Conservation (phyloP, 208 protist species). For the Trypanosoma theileri region DNA sequence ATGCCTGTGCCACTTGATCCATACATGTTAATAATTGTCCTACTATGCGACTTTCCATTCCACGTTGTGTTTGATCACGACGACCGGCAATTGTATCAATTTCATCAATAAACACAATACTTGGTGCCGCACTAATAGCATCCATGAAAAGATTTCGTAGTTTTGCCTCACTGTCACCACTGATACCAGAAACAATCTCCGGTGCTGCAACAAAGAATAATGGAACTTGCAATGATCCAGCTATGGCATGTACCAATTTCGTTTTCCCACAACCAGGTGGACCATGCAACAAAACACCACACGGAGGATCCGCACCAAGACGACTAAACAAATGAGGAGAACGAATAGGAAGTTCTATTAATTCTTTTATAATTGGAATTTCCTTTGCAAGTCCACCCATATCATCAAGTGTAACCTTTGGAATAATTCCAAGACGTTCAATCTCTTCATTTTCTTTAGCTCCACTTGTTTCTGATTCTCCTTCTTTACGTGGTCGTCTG, state of each 20-base stretch:
- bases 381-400: slow-evolving; percentile 92
- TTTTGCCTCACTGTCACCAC: slow-evolving; percentile 98
- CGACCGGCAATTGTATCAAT: slow-evolving; percentile 96
- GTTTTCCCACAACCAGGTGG: slow-evolving; percentile 97
- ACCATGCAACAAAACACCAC: slow-evolving; percentile 96
- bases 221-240: slow-evolving; percentile 92
- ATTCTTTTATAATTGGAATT: slow-evolving; percentile 93
- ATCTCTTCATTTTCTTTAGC: slow-evolving; percentile 28
- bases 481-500: slow-evolving; percentile 12
- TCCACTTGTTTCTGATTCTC: slow-evolving; percentile 21
- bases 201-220: slow-evolving; percentile 95
- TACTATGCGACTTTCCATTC: slow-evolving; percentile 99
- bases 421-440: slow-evolving; percentile 71
- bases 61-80: slow-evolving; percentile 94
- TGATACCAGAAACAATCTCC: slow-evolving; percentile 97
- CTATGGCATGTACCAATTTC: slow-evolving; percentile 95
- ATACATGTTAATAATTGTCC: slow-evolving; percentile 99
- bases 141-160: slow-evolving; percentile 96
- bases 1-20: slow-evolving; percentile 93
- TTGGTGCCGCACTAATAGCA: slow-evolving; percentile 92
- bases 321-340: slow-evolving; percentile 95
- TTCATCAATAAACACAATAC: slow-evolving; percentile 99
- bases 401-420: slow-evolving; percentile 83
- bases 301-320: slow-evolving; percentile 94
- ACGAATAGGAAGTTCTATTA: slow-evolving; percentile 94